phyloP scores from a whole-genome alignment of 768 basidiomycete species.

The Agrocybe praecox region DNA sequence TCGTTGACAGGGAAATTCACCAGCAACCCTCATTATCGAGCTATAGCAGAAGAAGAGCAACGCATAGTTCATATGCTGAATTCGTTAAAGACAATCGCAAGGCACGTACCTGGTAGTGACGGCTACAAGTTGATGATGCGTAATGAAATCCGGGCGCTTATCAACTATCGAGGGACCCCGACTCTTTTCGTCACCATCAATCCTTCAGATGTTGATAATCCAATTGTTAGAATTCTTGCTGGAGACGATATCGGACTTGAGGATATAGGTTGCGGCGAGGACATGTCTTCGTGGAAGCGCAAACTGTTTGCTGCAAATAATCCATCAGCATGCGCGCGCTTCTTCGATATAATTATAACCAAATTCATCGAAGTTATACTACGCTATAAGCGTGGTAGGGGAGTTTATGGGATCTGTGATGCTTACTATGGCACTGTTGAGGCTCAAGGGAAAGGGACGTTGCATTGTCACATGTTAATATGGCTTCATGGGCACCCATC shows the following conservation, averaged over 20 bases:
- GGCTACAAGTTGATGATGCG: slow-evolving; percentile 17
- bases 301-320: slow-evolving; percentile 14
- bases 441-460: slow-evolving; percentile 10
- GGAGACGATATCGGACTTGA: slow-evolving; percentile 15
- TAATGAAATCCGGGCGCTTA: slow-evolving; percentile 21
- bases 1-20: not conserved
- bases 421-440: slow-evolving; percentile 16
- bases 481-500: slow-evolving; percentile 13
- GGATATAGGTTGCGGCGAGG: slow-evolving; percentile 4
- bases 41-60: not conserved
- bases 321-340: slow-evolving; percentile 22
- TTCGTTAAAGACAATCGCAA: slow-evolving; percentile 6
- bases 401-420: slow-evolving; percentile 9
- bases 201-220: slow-evolving; percentile 20
- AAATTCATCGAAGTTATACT: slow-evolving; percentile 19
- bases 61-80: not conserved
- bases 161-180: slow-evolving; percentile 15
- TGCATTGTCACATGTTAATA: slow-evolving; percentile 17
- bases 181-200: slow-evolving; percentile 22
- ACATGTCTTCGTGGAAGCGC: slow-evolving; percentile 6
- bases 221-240: slow-evolving; percentile 14
- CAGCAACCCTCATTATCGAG: not conserved
- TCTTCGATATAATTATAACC: slow-evolving; percentile 21
- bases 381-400: slow-evolving; percentile 1
- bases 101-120: slow-evolving; percentile 17